A percentile compares a stretch with the other conserved stretches of the same genome.
These are phyloP conservation scores for Biscutella laevigata DNA, from an alignment of 441 rosid genomes.

Conservation along the genomic window DNA sequence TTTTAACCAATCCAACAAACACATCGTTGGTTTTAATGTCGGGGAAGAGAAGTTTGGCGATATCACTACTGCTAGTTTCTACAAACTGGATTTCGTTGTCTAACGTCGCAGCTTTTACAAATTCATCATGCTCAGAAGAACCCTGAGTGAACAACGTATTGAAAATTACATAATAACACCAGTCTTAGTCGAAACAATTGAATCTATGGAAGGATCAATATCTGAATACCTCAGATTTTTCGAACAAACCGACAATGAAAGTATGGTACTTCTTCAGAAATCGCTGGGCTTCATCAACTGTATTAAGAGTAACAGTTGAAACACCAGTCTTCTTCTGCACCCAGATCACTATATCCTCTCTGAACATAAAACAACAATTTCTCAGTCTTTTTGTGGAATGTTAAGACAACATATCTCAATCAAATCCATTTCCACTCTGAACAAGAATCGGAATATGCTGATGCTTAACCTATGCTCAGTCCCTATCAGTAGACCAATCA, in stretches of 20 bases:
- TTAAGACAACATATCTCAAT: neutral
- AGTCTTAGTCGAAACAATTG: neutral
- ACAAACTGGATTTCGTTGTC: slow-evolving; percentile 83
- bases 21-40: slow-evolving; percentile 27
- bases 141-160: slow-evolving; percentile 35
- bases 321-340: slow-evolving; percentile 72
- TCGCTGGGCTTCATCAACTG: slow-evolving; percentile 44
- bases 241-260: slow-evolving; percentile 55
- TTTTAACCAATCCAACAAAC: slow-evolving; percentile 79
- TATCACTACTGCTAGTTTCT: slow-evolving; percentile 40
- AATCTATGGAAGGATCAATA: slow-evolving; percentile 1
- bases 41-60: slow-evolving; percentile 63
- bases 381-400: neutral
- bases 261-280: slow-evolving; percentile 46
- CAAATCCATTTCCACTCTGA: neutral
- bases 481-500: neutral
- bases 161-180: neutral
- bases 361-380: slow-evolving; percentile 27
- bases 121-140: slow-evolving; percentile 45
- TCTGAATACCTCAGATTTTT: slow-evolving; percentile 53
- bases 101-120: slow-evolving; percentile 57
- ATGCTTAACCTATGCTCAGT: neutral
- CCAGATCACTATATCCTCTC: slow-evolving; percentile 78
- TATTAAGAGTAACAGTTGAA: slow-evolving; percentile 44
- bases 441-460: neutral